Base-by-base conservation (phyloP, 2,329 filamentous ascomycete genomes). In the Madurella fahalii region DNA sequence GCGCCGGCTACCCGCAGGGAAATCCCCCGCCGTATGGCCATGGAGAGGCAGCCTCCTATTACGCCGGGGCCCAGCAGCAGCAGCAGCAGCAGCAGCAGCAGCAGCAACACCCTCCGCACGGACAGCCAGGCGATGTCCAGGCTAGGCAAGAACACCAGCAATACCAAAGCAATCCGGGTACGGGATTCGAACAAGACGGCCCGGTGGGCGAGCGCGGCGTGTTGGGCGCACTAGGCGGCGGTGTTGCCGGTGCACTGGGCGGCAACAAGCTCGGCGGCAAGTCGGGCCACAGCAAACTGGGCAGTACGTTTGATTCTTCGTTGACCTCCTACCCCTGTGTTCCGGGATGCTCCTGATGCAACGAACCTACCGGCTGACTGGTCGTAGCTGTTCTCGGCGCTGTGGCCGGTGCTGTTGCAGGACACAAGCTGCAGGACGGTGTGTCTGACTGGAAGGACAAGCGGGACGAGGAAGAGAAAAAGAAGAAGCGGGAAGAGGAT, bases 341-440 rank as follows among this genome's bases (percentile, higher is more conserved):
- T 25, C 25, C 4, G 3, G 7, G 25, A 25, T 25, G 25, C 25
- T 12, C 5, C 30, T 1, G 16, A 4, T n/a, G 39, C 37, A 16
- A 40, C 46, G 4, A 40, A 32, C 18, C n/a, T 25, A 25, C 11
- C 8, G 13, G 31, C 16, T 20, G 17, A 18, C 39, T 9, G 15
- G 15, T 18, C 9, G 32, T 18, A 60, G 58, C 68, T 30, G 50
- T 74, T 8, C 60, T 75, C n/a, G 73, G 73, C 9, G 72, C 68
- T 7, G 51, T 75, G 7, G 72, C 66, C 4, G 73, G 73, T 12
- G 73, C 73, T 11, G 65, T 75, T 37, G 70, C 70, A 2, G 73
- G 73, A 2, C 70, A 73, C 62, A 73, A 75, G 59, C 52, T 72
- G 12, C 68, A 75, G 54, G 73, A 75, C 49, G 70, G 65, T 8